Conservation (phyloP, 208 protist genomes). For the Trypanosoma conorhini region DNA sequence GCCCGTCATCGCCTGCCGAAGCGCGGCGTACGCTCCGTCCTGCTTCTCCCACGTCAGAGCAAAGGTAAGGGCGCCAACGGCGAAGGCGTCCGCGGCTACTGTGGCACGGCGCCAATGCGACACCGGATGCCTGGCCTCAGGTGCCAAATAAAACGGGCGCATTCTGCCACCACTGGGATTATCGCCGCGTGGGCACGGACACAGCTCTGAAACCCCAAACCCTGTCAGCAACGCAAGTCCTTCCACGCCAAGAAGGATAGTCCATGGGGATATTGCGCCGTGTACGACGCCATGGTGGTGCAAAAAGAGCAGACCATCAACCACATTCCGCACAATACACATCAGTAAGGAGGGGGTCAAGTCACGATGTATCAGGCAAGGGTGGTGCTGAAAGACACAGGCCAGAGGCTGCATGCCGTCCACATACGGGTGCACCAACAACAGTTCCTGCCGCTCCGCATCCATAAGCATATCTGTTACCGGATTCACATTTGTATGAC, state of each 20-base stretch:
- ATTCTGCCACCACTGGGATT: background rate
- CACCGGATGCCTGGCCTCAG: background rate
- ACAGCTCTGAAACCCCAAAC: constrained; percentile 21
- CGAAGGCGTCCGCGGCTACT: constrained; percentile 15
- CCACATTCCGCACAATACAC: constrained; percentile 23
- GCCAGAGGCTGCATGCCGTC: constrained; percentile 31
- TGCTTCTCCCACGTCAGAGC: constrained; percentile 8
- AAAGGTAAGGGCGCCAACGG: constrained; percentile 10
- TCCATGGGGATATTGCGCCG: constrained; percentile 59
- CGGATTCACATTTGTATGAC: constrained; percentile 14
- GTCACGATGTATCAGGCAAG: background rate
- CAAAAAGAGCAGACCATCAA: constrained; percentile 21
- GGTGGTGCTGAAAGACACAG: background rate
- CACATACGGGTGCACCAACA: constrained; percentile 24
- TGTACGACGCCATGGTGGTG: constrained; percentile 33
- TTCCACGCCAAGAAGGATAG: constrained; percentile 37
- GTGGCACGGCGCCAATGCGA: background rate
- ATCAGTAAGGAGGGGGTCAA: constrained; percentile 3
- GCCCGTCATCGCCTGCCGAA: constrained; percentile 25
- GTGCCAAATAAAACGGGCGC: background rate
- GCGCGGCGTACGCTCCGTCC: constrained; percentile 12
- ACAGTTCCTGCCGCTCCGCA: constrained; percentile 16
- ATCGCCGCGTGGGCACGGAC: background rate
- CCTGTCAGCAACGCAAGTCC: constrained; percentile 27
- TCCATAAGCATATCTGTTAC: constrained; percentile 31